Conservation (phyloP, 2,329 filamentous ascomycete genomes). For the Neophaeococcomyces aloes region DNA sequence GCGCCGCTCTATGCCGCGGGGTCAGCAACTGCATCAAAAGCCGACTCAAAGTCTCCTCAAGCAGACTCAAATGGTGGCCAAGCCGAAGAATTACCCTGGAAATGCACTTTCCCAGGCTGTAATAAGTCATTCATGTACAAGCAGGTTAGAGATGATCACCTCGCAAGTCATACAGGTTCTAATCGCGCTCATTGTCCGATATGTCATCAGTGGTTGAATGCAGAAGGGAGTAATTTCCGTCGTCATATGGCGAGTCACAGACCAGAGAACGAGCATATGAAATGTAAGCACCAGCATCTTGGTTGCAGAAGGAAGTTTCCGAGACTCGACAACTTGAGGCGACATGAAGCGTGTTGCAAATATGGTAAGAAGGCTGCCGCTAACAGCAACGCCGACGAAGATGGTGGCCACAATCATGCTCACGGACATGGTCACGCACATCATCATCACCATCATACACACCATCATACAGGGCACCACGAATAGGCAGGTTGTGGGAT, state of each 20-base stretch:
- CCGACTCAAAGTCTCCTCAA: constrained; percentile 2
- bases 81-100: constrained; percentile 16
- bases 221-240: constrained; percentile 21
- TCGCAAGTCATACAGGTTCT: constrained; percentile 16
- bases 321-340: constrained; percentile 18
- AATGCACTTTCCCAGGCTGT: constrained; percentile 21
- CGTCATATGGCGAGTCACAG: constrained; percentile 21
- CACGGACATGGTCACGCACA: not conserved
- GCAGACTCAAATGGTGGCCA: constrained; percentile 7
- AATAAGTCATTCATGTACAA: constrained; percentile 23
- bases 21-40: constrained; percentile 3
- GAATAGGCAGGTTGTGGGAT: no score
- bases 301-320: constrained; percentile 21
- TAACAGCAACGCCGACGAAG: not conserved
- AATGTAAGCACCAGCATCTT: constrained; percentile 20
- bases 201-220: constrained; percentile 20
- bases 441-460: constrained; percentile 5
- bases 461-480: not conserved
- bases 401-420: not conserved
- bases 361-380: constrained; percentile 19
- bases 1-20: constrained; percentile 13
- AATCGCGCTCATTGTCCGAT: constrained; percentile 21
- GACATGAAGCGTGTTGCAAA: constrained; percentile 21
- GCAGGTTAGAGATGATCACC: constrained; percentile 21
- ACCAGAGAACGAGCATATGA: constrained; percentile 21